Conservation (phyloP, 1,139 yeast genomes). For the Scheffersomyces cryptocercus region DNA sequence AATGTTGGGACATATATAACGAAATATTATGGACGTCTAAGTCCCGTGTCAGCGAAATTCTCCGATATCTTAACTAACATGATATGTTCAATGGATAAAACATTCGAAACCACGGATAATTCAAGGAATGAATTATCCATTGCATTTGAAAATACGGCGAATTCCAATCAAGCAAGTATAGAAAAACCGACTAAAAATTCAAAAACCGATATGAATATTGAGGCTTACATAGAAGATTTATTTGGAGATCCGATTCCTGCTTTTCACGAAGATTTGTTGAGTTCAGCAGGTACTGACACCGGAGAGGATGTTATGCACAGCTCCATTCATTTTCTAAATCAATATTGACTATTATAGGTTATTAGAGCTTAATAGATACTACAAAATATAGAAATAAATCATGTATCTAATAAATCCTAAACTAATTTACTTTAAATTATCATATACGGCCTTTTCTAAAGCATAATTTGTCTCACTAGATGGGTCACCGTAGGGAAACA, state of each 20-base stretch:
- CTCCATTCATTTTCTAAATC: not conserved
- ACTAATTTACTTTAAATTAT: not conserved
- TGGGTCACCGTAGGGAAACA: constrained; percentile 30
- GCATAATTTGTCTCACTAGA: constrained; percentile 4
- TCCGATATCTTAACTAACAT: constrained; percentile 9
- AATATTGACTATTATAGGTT: not conserved
- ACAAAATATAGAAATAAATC: not conserved
- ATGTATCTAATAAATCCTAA: not conserved
- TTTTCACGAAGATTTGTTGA: not conserved
- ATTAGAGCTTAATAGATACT: not conserved
- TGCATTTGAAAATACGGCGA: not conserved
- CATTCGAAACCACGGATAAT: not conserved
- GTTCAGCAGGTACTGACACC: not conserved
- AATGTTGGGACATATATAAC: constrained; percentile 11
- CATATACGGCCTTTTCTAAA: constrained; percentile 13
- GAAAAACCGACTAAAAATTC: not conserved
- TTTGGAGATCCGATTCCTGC: not conserved
- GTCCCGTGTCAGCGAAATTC: constrained; percentile 11
- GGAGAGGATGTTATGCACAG: not conserved
- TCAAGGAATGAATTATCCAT: not conserved
- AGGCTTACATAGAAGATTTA: not conserved
- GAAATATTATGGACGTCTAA: constrained; percentile 10
- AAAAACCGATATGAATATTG: not conserved
- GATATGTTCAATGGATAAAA: constrained; percentile 8
- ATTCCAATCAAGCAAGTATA: not conserved